Base-by-base conservation (phyloP, 2,329 filamentous ascomycete species). In the Scedosporium dehoogii region DNA sequence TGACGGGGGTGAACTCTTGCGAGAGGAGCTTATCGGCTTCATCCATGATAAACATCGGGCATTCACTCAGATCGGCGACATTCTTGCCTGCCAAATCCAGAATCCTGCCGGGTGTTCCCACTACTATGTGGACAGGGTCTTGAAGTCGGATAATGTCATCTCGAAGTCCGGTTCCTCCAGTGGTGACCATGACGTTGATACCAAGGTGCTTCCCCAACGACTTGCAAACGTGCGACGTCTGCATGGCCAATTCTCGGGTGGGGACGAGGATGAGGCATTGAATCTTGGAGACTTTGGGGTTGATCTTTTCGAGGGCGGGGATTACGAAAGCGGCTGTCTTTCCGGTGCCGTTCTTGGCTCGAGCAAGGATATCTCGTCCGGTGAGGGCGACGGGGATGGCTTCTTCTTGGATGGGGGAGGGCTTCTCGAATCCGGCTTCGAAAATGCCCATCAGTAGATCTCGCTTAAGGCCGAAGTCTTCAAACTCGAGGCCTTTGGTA, bases 181-280 rank as follows among this genome's bases (percentile, higher is more conserved):
- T 99, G 58, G 93, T 97, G 68, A 99, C 96, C 96, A 99, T 99
- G 71, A 99, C 93, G 72, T 99, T 97, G 77, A 99, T 84, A 63
- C 92, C 92, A 48, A 99, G 86, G 73, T 99, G 92, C 78, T 99
- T 97, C 66, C 96, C 96, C 57, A 99, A 85, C 12, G 89, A 97
- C 81, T 97, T 99, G 85, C 94, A 99, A 68, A 99, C 94, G 77
- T 99, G 94, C 59, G 96, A 99, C 64, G 94, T 99, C 76, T 99
- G 94, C 76, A 99, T 88, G 62, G 96, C 96, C 69, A 99, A 82
- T 79, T 99, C 94, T 84, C 94, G 85, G 66, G 94, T 99, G 42
- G 94, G 96, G 55, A 99, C 94, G 63, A 99, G 86, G 69, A 99
- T 96, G 66, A 99, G 85, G 69, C 91, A 92, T 80, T 99, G 94